Conservation (phyloP, 495 filamentous ascomycete genomes). For the Jackrogersella multiformis region DNA sequence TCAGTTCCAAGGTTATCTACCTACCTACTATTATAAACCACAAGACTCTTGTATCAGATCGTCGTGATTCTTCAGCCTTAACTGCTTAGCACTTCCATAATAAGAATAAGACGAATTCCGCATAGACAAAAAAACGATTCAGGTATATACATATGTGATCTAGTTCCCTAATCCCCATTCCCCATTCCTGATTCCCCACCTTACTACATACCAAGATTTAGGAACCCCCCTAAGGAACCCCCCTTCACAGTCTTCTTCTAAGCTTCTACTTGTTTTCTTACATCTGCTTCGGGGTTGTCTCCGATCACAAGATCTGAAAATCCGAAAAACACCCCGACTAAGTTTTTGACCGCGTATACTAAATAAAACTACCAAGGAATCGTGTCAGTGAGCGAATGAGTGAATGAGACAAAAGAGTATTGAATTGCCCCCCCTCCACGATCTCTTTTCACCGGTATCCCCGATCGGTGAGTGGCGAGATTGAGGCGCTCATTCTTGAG, state of each 20-base stretch:
- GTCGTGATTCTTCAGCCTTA: slow-evolving; percentile 18
- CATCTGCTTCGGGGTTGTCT: background rate
- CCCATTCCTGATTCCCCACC: slow-evolving; percentile 31
- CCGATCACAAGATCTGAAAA: slow-evolving; percentile 4
- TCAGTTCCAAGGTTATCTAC: background rate
- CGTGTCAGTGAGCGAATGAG: background rate
- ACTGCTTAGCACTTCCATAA: slow-evolving; percentile 8
- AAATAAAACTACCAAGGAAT: background rate
- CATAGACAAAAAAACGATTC: slow-evolving; percentile 11
- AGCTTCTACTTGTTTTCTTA: slow-evolving; percentile 7
- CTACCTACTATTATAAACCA: background rate
- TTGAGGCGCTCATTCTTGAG: slow-evolving; percentile 2
- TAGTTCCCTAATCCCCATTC: too few relatives aligned
- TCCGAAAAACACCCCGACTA: slow-evolving; percentile 12
- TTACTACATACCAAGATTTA: slow-evolving; percentile 20
- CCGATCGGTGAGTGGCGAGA: slow-evolving; percentile 8
- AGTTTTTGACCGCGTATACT: background rate
- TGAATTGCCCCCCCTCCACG: background rate
- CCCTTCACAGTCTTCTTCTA: slow-evolving; percentile 9
- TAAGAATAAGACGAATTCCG: slow-evolving; percentile 6
- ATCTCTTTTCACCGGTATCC: background rate
- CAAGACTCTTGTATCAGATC: slow-evolving; percentile 2
- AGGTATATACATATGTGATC: too few relatives aligned
- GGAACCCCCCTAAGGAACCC: slow-evolving; percentile 3
- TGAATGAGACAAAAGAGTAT: slow-evolving; percentile 1